phyloP scores from a whole-genome alignment of 768 basidiomycete genomes.

The Podaxis sp. region DNA sequence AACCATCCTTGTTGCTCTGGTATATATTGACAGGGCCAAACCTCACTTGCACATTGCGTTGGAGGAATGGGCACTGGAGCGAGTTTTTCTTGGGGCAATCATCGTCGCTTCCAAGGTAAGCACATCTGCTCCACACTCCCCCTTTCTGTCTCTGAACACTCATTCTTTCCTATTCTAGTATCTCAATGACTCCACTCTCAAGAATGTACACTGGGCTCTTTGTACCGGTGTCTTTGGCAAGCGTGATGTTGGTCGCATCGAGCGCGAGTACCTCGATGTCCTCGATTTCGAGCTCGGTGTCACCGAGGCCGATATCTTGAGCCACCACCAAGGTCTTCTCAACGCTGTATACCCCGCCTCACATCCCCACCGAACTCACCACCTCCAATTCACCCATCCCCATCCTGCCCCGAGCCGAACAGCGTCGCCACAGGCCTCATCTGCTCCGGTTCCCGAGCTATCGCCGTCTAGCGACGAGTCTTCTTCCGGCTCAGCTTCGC shows the following conservation, averaged over 20 bases:
- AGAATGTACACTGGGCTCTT: constrained; percentile 90
- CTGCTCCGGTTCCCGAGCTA: constrained; percentile 15
- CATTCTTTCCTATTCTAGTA: constrained; percentile 47
- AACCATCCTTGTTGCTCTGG: constrained; percentile 67
- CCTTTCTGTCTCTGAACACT: constrained; percentile 13
- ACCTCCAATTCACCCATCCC: constrained; percentile 24
- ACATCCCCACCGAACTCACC: constrained; percentile 19
- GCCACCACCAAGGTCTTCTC: constrained; percentile 43
- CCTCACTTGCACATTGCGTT: constrained; percentile 79
- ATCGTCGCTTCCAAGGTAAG: constrained; percentile 83
- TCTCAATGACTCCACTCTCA: constrained; percentile 84
- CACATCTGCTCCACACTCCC: constrained; percentile 18
- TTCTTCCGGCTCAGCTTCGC: constrained; percentile 27
- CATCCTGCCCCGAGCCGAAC: constrained; percentile 21
- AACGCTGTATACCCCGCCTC: constrained; percentile 22
- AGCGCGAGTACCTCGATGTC: constrained; percentile 80
- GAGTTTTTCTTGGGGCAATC: constrained; percentile 88
- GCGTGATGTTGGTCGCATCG: constrained; percentile 77
- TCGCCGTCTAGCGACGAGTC: constrained; percentile 25
- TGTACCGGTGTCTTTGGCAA: constrained; percentile 83
- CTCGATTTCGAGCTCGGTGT: constrained; percentile 73
- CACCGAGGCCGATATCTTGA: constrained; percentile 62
- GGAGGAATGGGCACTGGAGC: constrained; percentile 85
- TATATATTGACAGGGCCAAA: constrained; percentile 76
- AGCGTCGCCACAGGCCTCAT: constrained; percentile 1